Evolutionary conservation across 768 basidiomycete species (phyloP), one percentile per base, ranked within the genome.

Genomic region (Sporobolomyces phaffii): DNA sequence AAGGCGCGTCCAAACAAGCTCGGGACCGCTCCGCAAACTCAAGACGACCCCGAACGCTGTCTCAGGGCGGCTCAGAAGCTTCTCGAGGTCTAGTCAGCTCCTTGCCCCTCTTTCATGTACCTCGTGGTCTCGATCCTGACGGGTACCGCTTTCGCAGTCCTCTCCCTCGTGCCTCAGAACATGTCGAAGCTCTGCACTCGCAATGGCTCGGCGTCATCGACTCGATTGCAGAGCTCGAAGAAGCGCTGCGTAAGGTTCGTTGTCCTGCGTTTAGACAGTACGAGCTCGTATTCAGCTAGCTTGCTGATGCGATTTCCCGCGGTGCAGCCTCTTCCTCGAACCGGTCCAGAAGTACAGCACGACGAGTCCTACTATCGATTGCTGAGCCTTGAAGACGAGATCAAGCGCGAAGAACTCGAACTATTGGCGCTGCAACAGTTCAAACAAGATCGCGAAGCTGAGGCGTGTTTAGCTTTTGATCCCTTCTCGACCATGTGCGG

Each of bases 391-490:
- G 67, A 74, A 33, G 73, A 71, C 38, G 62, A 43, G 11, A 72
- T 74, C 62, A 64, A 58, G 54, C 59, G 63, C n/a, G 73, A 74
- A 45, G 41, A 72, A 49, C 53, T 74, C 18, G 73, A 74, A 47
- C 34, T 74, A 10, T 41, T 74, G 15, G 73, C 70, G 2, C 28
- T 74, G 6, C 40, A 72, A 40, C 58, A 72, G 56, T 36, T 72
- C 49, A 67, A 54, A 40, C 48, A 36, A 1, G 73, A 74, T 41
- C 54, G 62, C 43, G 58, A 69, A 28, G 59, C 59, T 6, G 65
- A 72, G 56, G 66, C 62, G 34, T 40, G 68, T 41, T 40, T n/a
- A n/a, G 10, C 26, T 33, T 33, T 33, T 38, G 18, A 22, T 28
- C 59, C 9, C 34, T 28, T 51, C 43, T 58, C 17, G 28, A 18